A percentile compares a stretch with the other conserved stretches of the same genome.
These are phyloP conservation scores for Neltuma alba DNA, from an alignment of 306 rosid species.

Conservation along the genomic window DNA sequence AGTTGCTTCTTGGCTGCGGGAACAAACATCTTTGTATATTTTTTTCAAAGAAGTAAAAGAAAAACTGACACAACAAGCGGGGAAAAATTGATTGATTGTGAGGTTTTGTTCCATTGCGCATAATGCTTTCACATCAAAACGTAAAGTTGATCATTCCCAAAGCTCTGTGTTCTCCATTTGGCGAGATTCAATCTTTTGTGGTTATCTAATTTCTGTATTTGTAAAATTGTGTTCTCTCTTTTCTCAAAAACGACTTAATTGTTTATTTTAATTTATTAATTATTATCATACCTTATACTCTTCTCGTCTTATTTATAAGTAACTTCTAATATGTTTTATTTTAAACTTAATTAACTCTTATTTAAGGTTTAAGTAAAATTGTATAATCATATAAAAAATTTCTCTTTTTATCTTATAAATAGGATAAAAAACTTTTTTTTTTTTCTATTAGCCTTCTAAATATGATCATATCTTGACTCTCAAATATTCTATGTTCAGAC, in stretches of 20 bases:
- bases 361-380: too few relatives aligned
- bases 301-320: too few relatives aligned
- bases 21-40: not conserved
- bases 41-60: accelerated
- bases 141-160: slow-evolving; percentile 38
- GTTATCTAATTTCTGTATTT: not conserved
- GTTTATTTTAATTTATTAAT: not conserved
- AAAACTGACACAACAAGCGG: not conserved
- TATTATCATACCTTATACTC: too few relatives aligned
- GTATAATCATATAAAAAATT: too few relatives aligned
- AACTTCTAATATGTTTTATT: too few relatives aligned
- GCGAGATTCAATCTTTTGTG: not conserved
- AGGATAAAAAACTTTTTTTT: too few relatives aligned
- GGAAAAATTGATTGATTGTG: slow-evolving; percentile 27
- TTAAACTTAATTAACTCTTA: too few relatives aligned
- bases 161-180: slow-evolving; percentile 16
- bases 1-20: not conserved
- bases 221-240: not conserved
- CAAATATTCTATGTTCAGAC: not conserved
- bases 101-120: not conserved
- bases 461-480: too few relatives aligned
- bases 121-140: slow-evolving; percentile 34
- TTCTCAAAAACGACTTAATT: not conserved
- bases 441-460: too few relatives aligned
- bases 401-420: too few relatives aligned